Evolutionary conservation across 176 grass and related monocot species (phyloP).

Genomic region (Ananas comosus): DNA sequence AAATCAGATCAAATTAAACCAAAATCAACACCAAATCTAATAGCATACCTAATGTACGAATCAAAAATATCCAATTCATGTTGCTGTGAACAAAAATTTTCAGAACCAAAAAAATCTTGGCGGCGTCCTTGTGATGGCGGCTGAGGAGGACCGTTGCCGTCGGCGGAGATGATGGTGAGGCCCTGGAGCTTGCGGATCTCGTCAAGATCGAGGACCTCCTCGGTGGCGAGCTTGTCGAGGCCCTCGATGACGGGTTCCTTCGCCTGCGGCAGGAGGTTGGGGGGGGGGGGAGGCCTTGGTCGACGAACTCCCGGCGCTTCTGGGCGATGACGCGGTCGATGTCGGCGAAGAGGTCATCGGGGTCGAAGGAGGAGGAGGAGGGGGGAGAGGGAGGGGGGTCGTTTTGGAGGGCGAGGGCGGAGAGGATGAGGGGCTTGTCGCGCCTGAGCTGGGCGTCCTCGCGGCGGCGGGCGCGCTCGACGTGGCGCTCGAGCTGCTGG

Average conservation of each 20-base stretch:
- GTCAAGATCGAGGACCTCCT: slow-evolving; percentile 65
- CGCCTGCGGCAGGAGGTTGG: slow-evolving; percentile 13
- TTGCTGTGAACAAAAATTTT: no score
- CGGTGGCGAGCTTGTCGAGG: slow-evolving; percentile 59
- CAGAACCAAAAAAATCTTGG: no score
- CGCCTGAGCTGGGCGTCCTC: slow-evolving; percentile 35
- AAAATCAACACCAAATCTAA: no score
- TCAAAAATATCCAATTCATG: no score
- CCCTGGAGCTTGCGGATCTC: slow-evolving; percentile 58
- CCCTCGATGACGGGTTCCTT: slow-evolving; percentile 28
- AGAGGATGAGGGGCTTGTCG: slow-evolving; percentile 42
- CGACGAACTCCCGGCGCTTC: slow-evolving; percentile 70
- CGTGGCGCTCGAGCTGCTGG: slow-evolving; percentile 55
- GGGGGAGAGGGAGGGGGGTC: slow-evolving; percentile 15
- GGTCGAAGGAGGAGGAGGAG: not conserved
- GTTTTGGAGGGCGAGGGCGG: slow-evolving; percentile 23
- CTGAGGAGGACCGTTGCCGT: slow-evolving; percentile 29
- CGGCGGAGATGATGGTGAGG: slow-evolving; percentile 40
- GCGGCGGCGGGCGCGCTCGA: slow-evolving; percentile 41
- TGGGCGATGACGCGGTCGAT: slow-evolving; percentile 71
- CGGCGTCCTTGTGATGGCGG: no score
- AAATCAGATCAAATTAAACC: no score
- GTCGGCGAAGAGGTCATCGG: slow-evolving; percentile 62
- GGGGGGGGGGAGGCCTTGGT: slow-evolving; percentile 35
- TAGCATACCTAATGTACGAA: no score